Evolutionary conservation across 2,329 filamentous ascomycete species (phyloP).

Genomic region (Verticillium alfalfae): DNA sequence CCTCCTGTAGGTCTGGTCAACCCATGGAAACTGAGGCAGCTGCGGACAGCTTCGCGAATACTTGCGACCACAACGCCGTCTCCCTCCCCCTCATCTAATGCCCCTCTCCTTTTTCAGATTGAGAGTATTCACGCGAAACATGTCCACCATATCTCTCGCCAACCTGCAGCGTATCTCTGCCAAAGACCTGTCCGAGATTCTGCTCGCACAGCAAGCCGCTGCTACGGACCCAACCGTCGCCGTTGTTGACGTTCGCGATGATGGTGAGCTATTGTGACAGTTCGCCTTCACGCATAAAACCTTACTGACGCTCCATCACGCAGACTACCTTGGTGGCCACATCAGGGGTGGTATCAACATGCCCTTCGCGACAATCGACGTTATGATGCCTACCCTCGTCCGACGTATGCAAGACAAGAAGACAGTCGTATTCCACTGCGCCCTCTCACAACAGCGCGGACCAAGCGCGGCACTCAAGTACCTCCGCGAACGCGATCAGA

Average conservation of each 20-base stretch:
- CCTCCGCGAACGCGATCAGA: slow-evolving; percentile 60
- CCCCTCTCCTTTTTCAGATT: background rate
- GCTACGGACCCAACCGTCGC: slow-evolving; percentile 48
- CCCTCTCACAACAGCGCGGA: slow-evolving; percentile 83
- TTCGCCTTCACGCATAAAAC: background rate
- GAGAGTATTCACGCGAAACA: slow-evolving; percentile 11
- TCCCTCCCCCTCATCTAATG: background rate
- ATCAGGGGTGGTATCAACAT: slow-evolving; percentile 74
- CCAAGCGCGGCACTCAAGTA: slow-evolving; percentile 80
- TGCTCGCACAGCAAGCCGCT: slow-evolving; percentile 45
- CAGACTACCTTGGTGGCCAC: slow-evolving; percentile 87
- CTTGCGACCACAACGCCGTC: too few species aligned
- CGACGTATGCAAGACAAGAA: slow-evolving; percentile 71
- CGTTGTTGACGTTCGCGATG: slow-evolving; percentile 85
- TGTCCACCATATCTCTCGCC: slow-evolving; percentile 57
- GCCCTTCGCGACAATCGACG: slow-evolving; percentile 68
- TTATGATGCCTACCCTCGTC: slow-evolving; percentile 75
- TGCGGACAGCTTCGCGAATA: too few species aligned
- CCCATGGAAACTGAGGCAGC: too few species aligned
- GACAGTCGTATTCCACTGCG: slow-evolving; percentile 90
- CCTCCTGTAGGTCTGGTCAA: too few species aligned
- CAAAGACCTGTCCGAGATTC: slow-evolving; percentile 59
- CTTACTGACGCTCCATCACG: background rate
- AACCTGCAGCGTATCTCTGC: slow-evolving; percentile 63
- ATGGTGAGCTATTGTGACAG: slow-evolving; percentile 42